Conservation (phyloP, 768 basidiomycete species). For the Leccinum ochraceum region DNA sequence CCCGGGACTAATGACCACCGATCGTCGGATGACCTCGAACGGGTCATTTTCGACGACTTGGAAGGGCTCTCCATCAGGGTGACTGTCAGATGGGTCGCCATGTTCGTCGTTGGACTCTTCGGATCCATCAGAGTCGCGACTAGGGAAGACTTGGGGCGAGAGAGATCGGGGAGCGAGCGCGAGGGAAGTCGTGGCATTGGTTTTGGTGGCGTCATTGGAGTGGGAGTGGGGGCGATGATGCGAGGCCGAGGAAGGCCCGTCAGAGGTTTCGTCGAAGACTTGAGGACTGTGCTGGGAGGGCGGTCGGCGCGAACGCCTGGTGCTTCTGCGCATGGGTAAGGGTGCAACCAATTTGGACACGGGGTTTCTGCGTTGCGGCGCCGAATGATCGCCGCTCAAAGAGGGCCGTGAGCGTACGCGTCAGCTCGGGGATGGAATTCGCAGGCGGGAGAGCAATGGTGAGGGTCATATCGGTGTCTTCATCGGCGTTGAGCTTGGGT, state of each 20-base stretch:
- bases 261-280: conserved; percentile 22
- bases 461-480: no score
- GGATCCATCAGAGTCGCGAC: no score
- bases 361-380: no score
- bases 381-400: no score
- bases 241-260: background rate
- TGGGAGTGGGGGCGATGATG: background rate
- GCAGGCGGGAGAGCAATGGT: conserved; percentile 6
- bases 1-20: background rate
- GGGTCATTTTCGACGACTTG: background rate
- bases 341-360: no score
- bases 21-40: background rate
- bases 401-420: no score
- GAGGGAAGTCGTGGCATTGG: background rate
- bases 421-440: no score
- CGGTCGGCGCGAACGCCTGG: background rate
- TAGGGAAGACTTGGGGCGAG: background rate
- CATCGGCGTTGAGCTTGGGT: conserved; percentile 5
- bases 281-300: conserved; percentile 21
- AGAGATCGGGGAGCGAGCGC: background rate
- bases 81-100: background rate
- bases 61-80: no score
- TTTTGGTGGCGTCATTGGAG: background rate
- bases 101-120: no score
- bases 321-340: no score